Evolutionary conservation across 2,329 filamentous ascomycete genomes (phyloP), one percentile per base, ranked within the genome.

Genomic region (Sclerotinia trifoliorum): DNA sequence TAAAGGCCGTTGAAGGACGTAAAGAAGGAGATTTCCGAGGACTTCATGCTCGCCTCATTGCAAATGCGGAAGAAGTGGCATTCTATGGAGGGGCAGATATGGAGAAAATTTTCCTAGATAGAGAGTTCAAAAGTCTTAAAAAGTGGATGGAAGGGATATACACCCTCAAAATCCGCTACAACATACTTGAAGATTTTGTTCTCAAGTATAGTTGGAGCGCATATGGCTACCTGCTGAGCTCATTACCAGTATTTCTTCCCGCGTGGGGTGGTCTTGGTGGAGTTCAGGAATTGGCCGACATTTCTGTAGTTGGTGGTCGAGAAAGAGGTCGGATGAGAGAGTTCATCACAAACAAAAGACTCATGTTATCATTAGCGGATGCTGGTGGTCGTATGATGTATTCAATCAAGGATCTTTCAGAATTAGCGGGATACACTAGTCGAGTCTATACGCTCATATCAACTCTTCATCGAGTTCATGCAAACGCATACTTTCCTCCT

Each of bases 311-410:
- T 71, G 83, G 83, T 39, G 85, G 86, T 39, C 86, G 90, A 39
- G 92, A 96, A 78, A 87, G 91, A 58, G 88, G 90, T 68, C 92
- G 96, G 52, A 99, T 98, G 92, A 95, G 96, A 81, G 93, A 96
- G 46, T 99, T 99, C 80, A 97, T 99, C 80, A 99, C 95, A 17
- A 99, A 99, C 81, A 98, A 99, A 80, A 89, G 95, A 5, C 88
- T 99, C 51, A 98, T 99, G 95, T 86, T 99, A 44, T 98, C 94
- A 21, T 86, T 99, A 49, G 95, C 95, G 13, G 95, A 99, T 79
- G 95, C 95, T 1, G 95, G 95, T 69, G 94, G 94, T 35, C 87
- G 95, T 58, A 97, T 99, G 93, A 99, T 99, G 95, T 99, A 99
- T 82, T 95, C 92, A 71, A 96, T 99, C 83, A 99, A 99, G 80